Evolutionary conservation across 225 moss, liverwort and hornwort genomes (phyloP).

Genomic region (Straminergon stramineum): DNA sequence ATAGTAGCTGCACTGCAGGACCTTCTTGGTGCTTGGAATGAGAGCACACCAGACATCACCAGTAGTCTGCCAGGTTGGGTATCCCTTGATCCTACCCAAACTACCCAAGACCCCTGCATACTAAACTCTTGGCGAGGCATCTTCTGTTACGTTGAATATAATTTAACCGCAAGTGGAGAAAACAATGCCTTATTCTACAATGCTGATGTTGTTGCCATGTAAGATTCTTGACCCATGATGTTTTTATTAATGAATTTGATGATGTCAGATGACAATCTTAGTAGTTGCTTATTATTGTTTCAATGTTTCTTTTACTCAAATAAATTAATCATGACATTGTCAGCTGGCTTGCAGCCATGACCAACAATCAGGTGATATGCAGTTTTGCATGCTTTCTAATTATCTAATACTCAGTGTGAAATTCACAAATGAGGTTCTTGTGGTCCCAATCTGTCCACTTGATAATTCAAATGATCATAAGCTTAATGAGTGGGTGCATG

Average conservation of each 20-base stretch:
- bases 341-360: not conserved
- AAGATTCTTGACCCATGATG: not conserved
- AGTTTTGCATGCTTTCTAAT: not conserved
- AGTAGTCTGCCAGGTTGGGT: not conserved
- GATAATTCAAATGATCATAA: not conserved
- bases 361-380: not conserved
- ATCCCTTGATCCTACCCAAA: not conserved
- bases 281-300: not conserved
- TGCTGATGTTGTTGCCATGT: not conserved
- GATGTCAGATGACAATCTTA: fast-evolving
- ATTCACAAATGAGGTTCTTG: not conserved
- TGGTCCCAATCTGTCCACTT: not conserved
- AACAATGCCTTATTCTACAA: too few relatives aligned
- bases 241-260: not conserved
- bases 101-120: not conserved
- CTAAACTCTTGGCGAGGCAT: not conserved
- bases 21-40: not conserved
- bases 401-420: not conserved
- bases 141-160: not conserved
- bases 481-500: not conserved
- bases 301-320: not conserved
- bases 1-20: not conserved
- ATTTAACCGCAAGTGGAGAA: too few relatives aligned
- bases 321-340: fast-evolving
- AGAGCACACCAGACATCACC: not conserved